Conservation (phyloP, 2,329 filamentous ascomycete genomes). For the Neurospora crassa region DNA sequence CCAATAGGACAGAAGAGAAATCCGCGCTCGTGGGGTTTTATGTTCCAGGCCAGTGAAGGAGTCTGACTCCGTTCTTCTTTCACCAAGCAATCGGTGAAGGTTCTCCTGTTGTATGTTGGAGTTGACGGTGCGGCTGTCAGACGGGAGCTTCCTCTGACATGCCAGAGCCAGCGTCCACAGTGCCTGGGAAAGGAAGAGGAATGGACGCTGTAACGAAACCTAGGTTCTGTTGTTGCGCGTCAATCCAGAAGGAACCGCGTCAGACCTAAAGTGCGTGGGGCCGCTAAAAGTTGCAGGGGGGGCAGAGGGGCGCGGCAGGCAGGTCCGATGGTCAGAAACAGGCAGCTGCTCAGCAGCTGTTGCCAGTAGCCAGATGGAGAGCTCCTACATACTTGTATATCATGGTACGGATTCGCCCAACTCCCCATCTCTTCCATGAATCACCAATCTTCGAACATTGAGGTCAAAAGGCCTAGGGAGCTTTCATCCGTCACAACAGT, state of each 20-base stretch:
- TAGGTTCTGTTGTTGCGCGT: background rate
- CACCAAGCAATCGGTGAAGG: background rate
- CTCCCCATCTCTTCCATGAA: background rate
- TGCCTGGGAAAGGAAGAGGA: background rate
- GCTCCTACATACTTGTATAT: background rate
- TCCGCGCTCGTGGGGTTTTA: background rate
- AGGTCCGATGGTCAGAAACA: background rate
- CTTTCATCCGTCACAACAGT: background rate
- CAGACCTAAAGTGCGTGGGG: slow-evolving; percentile 1
- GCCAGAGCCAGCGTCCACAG: background rate
- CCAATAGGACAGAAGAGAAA: background rate
- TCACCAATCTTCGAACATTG: background rate
- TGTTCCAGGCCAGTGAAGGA: background rate
- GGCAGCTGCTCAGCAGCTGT: background rate
- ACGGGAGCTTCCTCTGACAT: background rate
- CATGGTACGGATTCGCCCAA: background rate
- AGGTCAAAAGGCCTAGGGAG: background rate
- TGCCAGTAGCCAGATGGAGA: background rate
- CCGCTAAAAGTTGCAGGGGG: background rate
- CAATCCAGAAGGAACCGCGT: background rate
- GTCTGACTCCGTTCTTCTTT: background rate
- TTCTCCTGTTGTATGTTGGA: background rate
- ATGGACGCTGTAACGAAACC: background rate
- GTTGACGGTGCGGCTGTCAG: background rate
- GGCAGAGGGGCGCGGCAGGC: background rate